Percentiles rank a stretch among this genome's conserved stretches.
Conservation (phyloP, 345 rosid genomes). For the Bruguiera gymnorhiza region DNA sequence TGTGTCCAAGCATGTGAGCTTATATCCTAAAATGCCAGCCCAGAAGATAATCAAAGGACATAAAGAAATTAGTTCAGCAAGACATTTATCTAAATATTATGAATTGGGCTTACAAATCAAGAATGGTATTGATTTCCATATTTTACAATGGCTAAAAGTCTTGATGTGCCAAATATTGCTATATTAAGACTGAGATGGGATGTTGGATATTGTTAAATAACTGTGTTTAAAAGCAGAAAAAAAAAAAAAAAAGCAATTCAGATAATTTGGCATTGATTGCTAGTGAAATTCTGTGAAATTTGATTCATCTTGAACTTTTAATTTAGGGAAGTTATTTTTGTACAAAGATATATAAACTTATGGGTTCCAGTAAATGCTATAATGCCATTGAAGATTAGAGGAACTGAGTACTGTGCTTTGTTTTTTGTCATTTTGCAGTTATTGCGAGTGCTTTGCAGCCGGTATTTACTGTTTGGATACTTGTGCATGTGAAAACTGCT, state of each 20-base stretch:
- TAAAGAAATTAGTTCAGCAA: no score
- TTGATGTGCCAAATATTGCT: no score
- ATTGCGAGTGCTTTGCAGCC: constrained; percentile 46
- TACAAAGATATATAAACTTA: neutral
- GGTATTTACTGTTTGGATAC: constrained; percentile 35
- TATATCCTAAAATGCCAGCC: neutral
- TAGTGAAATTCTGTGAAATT: no score
- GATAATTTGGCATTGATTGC: no score
- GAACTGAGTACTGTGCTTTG: neutral
- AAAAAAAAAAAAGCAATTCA: no score
- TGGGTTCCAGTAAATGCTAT: neutral
- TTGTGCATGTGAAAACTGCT: constrained; percentile 39
- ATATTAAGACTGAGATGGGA: no score
- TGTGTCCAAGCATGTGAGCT: neutral
- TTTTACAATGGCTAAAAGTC: neutral
- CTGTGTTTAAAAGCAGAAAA: no score
- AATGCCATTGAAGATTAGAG: neutral
- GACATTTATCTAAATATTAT: neutral
- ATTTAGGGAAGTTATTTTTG: no score
- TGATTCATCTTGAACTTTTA: no score
- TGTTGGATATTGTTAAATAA: no score
- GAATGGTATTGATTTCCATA: neutral
- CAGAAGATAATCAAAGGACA: neutral
- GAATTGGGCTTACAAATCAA: neutral
- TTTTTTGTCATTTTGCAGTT: constrained; percentile 29